Percentiles rank a stretch among this genome's conserved stretches.
These are phyloP conservation scores for Aspergillus sp. DNA, from an alignment of 2,329 filamentous ascomycete species.

Conservation along the genomic window DNA sequence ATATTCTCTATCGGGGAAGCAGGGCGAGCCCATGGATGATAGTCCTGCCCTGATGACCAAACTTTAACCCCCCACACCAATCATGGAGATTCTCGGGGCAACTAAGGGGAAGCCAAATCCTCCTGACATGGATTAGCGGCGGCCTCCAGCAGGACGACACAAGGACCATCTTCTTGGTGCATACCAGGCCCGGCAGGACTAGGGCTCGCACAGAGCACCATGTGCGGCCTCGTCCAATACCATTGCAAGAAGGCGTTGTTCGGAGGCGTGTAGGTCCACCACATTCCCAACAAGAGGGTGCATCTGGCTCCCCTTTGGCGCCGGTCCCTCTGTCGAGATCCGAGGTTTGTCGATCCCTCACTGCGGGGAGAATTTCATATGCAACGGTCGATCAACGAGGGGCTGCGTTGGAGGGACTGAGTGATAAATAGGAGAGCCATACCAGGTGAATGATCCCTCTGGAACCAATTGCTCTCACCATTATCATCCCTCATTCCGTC, in stretches of 20 bases:
- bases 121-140: neutral
- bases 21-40: neutral
- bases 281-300: too few species aligned
- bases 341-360: constrained; percentile 18
- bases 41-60: neutral
- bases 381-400: constrained; percentile 3
- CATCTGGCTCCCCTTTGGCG: neutral
- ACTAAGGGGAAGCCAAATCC: neutral
- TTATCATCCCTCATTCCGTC: neutral
- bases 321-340: constrained; percentile 10
- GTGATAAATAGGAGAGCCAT: neutral
- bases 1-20: neutral
- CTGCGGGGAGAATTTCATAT: constrained; percentile 17
- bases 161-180: neutral
- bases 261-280: too few species aligned
- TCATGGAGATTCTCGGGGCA: neutral
- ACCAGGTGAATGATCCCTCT: neutral
- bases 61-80: neutral
- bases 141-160: neutral
- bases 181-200: neutral
- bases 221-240: too few species aligned
- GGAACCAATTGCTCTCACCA: neutral
- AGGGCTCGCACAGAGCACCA: neutral
- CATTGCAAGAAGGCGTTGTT: too few species aligned
- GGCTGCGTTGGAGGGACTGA: neutral